Evolutionary conservation across 2,329 filamentous ascomycete genomes (phyloP), one percentile per base, ranked within the genome.

Genomic region (Penicillium expansum): DNA sequence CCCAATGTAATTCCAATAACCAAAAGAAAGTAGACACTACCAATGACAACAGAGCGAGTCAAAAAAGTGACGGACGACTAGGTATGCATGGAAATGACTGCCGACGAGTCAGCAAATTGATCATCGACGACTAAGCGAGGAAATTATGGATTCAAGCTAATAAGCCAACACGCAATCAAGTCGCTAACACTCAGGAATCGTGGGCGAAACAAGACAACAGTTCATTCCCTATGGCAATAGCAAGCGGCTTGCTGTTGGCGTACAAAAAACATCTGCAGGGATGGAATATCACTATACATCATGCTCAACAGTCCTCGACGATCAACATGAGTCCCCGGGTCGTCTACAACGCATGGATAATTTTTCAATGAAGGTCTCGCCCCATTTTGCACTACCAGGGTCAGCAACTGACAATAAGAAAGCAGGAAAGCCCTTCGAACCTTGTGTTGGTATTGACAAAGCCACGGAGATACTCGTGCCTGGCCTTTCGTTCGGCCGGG

Each of bases 401-500:
- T 55, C 16, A 61, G 56, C 35, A 24, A 13, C 50, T 35, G 8
- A 44, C 10, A 20, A 32, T 37, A 27, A 0, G 10, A 3, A 18
- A 2, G 10, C 16, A 18, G 55, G 13, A 33, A 32, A 41, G 20
- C 8, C 4, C 27, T 14, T 59, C 76, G 62, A 68, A 82, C 82
- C 82, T 94, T 0, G 92, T 97, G 77, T 96, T 95, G 76, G 92
- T 92, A 76, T 92, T 90, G 56, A 97, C 89, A 71, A 97, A 97
- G 69, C 88, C 86, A 67, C 91, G 87, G 45, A 97, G 81, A 75
- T 92, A 93, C 73, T 88, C 84, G 77, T 90, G 95, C 74, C 94
- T 93, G 57, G 84, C 80, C 63, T 86, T 85, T 47, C 91, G 86
- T 76, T 92, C 87, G 72, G 93, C 90, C 6, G 88, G 83, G 41